These are phyloP conservation scores for Amylocystis lapponica DNA, from an alignment of 768 basidiomycete species.

Conservation along the genomic window DNA sequence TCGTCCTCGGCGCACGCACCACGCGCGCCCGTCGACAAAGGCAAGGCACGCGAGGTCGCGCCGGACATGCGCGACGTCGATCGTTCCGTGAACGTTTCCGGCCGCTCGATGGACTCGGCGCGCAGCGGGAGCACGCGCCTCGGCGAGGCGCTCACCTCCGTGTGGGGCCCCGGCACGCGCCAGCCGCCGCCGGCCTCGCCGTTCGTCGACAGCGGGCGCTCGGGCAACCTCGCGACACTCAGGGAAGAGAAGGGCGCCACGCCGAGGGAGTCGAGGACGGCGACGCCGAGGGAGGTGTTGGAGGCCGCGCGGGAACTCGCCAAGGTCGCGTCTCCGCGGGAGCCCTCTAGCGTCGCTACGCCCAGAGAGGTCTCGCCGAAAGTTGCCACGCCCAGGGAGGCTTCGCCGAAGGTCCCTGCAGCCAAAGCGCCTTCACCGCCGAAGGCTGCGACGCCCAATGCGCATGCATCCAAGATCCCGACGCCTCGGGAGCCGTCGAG, in stretches of 20 bases:
- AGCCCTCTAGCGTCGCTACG: slow-evolving; percentile 15
- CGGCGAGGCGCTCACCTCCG: slow-evolving; percentile 37
- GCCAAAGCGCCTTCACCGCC: slow-evolving; percentile 12
- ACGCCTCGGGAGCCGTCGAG: slow-evolving; percentile 12
- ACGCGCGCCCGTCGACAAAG: slow-evolving; percentile 14
- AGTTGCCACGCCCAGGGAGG: slow-evolving; percentile 6
- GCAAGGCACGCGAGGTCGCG: slow-evolving; percentile 21
- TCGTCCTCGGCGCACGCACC: slow-evolving; percentile 11
- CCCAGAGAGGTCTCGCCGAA: slow-evolving; percentile 9
- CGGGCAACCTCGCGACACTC: neutral
- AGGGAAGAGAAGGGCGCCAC: slow-evolving; percentile 6
- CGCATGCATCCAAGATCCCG: slow-evolving; percentile 10
- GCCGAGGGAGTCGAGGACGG: slow-evolving; percentile 8
- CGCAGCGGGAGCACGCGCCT: slow-evolving; percentile 28
- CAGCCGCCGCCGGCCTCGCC: slow-evolving; percentile 8
- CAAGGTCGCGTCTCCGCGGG: slow-evolving; percentile 11
- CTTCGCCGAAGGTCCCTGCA: slow-evolving; percentile 13
- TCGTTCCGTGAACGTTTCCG: slow-evolving; percentile 25
- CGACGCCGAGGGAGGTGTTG: slow-evolving; percentile 3
- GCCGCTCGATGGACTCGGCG: slow-evolving; percentile 30
- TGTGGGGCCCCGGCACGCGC: slow-evolving; percentile 37
- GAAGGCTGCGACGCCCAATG: slow-evolving; percentile 7
- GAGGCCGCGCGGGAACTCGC: slow-evolving; percentile 1
- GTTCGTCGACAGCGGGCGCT: neutral
- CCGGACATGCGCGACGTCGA: slow-evolving; percentile 29